Conservation (phyloP, 495 filamentous ascomycete species). For the Trichoderma erinaceum region DNA sequence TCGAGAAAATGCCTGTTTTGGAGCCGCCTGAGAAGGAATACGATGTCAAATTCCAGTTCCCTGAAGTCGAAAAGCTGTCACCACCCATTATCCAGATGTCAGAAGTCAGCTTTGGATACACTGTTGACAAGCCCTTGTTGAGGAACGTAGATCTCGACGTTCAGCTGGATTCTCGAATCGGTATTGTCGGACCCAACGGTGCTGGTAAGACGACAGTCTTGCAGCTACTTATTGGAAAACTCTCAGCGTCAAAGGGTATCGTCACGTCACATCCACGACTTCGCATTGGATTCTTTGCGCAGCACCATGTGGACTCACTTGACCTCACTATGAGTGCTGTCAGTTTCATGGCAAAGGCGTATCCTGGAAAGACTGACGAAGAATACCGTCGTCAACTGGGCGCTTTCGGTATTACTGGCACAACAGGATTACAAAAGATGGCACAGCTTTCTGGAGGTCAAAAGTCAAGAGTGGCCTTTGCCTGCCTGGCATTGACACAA, state of each 20-base stretch:
- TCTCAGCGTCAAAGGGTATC: constrained; percentile 67
- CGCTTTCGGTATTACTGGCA: constrained; percentile 97
- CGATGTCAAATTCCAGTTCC: constrained; percentile 94
- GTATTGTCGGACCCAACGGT: constrained; percentile 97
- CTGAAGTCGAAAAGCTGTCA: constrained; percentile 94
- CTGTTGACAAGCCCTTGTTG: constrained; percentile 70
- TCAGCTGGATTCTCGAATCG: constrained; percentile 94
- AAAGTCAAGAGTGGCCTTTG: constrained; percentile 96
- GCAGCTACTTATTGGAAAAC: constrained; percentile 85
- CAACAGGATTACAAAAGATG: constrained; percentile 96
- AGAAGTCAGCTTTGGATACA: constrained; percentile 87
- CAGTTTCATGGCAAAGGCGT: constrained; percentile 89
- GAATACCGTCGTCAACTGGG: constrained; percentile 95
- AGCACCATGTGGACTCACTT: constrained; percentile 96
- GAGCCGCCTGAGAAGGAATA: constrained; percentile 91
- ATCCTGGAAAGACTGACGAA: constrained; percentile 86
- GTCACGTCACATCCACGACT: constrained; percentile 85
- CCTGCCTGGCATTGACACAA: constrained; percentile 83
- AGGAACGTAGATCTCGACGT: constrained; percentile 88
- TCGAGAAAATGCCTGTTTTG: constrained; percentile 91
- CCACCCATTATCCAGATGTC: constrained; percentile 98
- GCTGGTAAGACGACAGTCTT: constrained; percentile 97
- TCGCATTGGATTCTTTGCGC: constrained; percentile 92
- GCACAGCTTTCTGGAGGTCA: constrained; percentile 90
- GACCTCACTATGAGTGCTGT: constrained; percentile 85